These are phyloP conservation scores for Priceomyces carsonii DNA, from an alignment of 805 yeast genomes.

Conservation along the genomic window DNA sequence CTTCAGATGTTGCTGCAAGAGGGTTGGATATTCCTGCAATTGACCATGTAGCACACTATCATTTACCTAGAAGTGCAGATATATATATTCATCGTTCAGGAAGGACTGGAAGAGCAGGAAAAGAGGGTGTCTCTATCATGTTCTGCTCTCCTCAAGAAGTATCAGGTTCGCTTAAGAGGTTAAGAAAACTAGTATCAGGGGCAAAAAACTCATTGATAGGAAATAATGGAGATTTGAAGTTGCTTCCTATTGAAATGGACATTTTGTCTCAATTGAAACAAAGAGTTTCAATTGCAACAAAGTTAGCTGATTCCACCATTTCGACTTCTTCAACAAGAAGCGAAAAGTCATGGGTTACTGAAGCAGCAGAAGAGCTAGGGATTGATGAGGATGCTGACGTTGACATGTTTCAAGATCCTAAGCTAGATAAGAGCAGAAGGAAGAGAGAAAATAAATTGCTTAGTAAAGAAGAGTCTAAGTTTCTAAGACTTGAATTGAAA, in stretches of 20 bases:
- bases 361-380: conserved; percentile 94
- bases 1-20: conserved; percentile 98
- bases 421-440: conserved; percentile 60
- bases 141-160: conserved; percentile 94
- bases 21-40: conserved; percentile 91
- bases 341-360: conserved; percentile 78
- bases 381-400: conserved; percentile 68
- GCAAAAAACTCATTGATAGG: conserved; percentile 25
- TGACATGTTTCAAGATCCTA: conserved; percentile 63
- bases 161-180: conserved; percentile 78
- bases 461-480: conserved; percentile 48
- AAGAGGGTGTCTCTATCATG: conserved; percentile 92
- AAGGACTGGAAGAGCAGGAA: conserved; percentile 96
- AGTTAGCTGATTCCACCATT: conserved; percentile 71
- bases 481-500: conserved; percentile 52
- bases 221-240: conserved; percentile 53
- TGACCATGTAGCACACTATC: conserved; percentile 94
- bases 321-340: conserved; percentile 59
- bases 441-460: conserved; percentile 43
- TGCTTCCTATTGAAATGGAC: conserved; percentile 76
- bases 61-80: conserved; percentile 92
- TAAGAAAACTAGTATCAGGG: conserved; percentile 56
- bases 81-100: conserved; percentile 95
- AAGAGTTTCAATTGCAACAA: conserved; percentile 67
- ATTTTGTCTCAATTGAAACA: conserved; percentile 69